phyloP scores from a whole-genome alignment of 768 basidiomycete species.

The Mycena capillaripes region DNA sequence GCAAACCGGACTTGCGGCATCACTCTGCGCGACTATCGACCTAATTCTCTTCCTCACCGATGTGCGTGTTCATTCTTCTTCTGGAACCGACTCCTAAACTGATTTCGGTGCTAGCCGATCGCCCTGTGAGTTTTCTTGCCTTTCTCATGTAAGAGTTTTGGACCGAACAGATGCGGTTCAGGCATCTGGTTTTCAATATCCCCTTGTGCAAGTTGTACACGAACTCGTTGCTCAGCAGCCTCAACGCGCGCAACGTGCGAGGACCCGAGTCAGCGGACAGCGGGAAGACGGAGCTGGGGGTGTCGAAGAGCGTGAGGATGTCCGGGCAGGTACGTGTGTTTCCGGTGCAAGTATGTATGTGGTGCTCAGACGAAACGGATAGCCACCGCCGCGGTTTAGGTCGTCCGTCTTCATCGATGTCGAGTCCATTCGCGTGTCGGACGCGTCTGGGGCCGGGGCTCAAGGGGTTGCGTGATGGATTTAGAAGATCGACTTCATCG shows the following conservation, averaged over 20 bases:
- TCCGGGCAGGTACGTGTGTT: constrained; percentile 7
- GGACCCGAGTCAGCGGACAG: constrained; percentile 2
- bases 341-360: too few species aligned
- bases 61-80: too few species aligned
- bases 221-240: constrained; percentile 53
- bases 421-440: constrained; percentile 11
- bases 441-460: background rate
- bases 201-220: constrained; percentile 54
- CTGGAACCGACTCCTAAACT: too few species aligned
- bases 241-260: constrained; percentile 45
- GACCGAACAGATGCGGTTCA: constrained; percentile 10
- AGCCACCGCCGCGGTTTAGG: constrained; percentile 11
- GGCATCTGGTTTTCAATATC: constrained; percentile 51
- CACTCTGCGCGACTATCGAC: constrained; percentile 48
- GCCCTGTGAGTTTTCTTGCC: constrained; percentile 14
- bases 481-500: background rate
- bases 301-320: constrained; percentile 1
- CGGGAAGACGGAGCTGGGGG: background rate
- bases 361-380: background rate
- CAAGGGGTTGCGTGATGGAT: background rate
- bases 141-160: background rate
- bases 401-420: constrained; percentile 16
- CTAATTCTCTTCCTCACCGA: constrained; percentile 48
- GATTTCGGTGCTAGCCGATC: background rate
- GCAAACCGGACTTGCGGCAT: constrained; percentile 52